These are phyloP conservation scores for Rubus idaeus DNA, from an alignment of 306 rosid species.

Conservation along the genomic window DNA sequence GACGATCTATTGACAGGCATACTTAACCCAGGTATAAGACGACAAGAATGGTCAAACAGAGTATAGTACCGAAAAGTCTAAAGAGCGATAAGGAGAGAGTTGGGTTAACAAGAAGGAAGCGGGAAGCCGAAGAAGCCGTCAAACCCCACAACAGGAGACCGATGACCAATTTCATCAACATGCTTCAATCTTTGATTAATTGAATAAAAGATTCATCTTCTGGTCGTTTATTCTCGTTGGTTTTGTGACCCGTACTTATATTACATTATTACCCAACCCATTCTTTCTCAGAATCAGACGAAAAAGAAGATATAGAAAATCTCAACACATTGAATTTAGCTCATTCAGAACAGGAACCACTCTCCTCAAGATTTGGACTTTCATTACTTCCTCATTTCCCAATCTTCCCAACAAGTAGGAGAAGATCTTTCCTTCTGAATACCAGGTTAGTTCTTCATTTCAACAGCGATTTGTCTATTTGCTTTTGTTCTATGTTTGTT, in stretches of 20 bases:
- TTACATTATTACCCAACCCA: background rate
- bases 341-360: background rate
- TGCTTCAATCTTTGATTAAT: background rate
- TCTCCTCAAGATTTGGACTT: background rate
- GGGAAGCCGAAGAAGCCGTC: slow-evolving; percentile 24
- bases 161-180: background rate
- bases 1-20: too few species aligned
- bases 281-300: background rate
- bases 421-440: background rate
- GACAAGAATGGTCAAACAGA: too few species aligned
- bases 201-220: background rate
- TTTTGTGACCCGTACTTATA: background rate
- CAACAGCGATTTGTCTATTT: background rate
- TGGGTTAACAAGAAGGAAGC: slow-evolving; percentile 8
- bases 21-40: too few species aligned
- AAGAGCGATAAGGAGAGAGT: background rate
- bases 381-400: background rate
- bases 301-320: background rate
- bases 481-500: background rate
- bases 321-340: background rate
- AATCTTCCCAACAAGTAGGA: background rate
- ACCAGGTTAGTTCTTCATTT: slow-evolving; percentile 5
- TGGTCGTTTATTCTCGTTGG: background rate
- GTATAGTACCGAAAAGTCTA: background rate
- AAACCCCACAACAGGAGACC: slow-evolving; percentile 2